Evolutionary conservation across 805 yeast species (phyloP).

Genomic region (Lachancea nothofagi): DNA sequence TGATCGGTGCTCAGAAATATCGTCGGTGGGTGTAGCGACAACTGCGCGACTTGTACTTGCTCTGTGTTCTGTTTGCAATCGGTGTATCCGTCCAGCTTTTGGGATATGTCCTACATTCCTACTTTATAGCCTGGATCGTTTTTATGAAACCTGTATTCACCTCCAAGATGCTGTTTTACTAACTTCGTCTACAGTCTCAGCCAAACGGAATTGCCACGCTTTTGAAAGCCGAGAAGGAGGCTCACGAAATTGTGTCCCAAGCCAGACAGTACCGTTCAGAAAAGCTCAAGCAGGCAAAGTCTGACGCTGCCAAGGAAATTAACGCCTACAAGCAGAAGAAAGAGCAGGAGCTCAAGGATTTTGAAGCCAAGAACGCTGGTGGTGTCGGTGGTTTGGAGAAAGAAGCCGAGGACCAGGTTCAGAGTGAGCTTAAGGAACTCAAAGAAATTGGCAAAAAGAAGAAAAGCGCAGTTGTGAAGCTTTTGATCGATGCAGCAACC

Average conservation of each 20-base stretch:
- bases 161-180: not conserved
- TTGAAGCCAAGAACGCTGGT: constrained; percentile 65
- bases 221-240: constrained; percentile 83
- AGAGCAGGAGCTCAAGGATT: constrained; percentile 72
- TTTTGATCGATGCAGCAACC: constrained; percentile 73
- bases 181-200: constrained; percentile 19
- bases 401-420: constrained; percentile 71
- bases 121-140: too few species aligned
- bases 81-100: too few species aligned
- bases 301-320: constrained; percentile 87
- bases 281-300: constrained; percentile 87
- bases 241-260: constrained; percentile 90
- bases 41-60: too few species aligned
- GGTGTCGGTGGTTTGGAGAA: constrained; percentile 48
- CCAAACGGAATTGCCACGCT: constrained; percentile 35
- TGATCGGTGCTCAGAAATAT: too few species aligned
- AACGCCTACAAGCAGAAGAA: constrained; percentile 78
- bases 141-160: not conserved
- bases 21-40: too few species aligned
- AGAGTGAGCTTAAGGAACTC: constrained; percentile 64
- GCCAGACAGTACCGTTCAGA: constrained; percentile 79
- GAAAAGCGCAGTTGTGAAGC: constrained; percentile 61
- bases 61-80: too few species aligned
- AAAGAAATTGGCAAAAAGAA: constrained; percentile 57
- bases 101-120: too few species aligned